These are phyloP conservation scores for Globisporangium solare DNA, from an alignment of 352 stramenopile species.

Conservation along the genomic window DNA sequence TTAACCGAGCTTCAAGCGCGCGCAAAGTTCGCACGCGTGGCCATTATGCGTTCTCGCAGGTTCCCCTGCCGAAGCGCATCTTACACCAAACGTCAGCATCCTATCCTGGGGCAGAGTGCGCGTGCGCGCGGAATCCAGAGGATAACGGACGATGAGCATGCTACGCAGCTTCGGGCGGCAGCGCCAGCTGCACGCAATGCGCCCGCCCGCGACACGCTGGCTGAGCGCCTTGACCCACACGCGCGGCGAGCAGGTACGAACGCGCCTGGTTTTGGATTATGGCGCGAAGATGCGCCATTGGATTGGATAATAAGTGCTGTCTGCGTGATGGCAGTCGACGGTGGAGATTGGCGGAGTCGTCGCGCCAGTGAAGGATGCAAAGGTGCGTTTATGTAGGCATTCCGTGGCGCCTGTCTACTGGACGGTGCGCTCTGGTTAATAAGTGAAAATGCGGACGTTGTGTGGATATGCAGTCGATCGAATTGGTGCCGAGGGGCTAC, in stretches of 20 bases:
- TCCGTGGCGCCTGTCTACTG: not conserved
- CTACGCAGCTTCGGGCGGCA: conserved; percentile 5
- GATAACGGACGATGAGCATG: not conserved
- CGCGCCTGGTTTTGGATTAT: not conserved
- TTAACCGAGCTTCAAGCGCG: too few species aligned
- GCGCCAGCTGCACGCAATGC: conserved; percentile 5
- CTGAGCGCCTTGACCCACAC: not conserved
- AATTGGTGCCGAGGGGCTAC: conserved; percentile 60
- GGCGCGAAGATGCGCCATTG: too few species aligned
- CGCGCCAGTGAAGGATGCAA: conserved; percentile 24
- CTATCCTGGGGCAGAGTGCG: too few species aligned
- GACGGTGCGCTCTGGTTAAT: not conserved
- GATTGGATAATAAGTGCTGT: too few species aligned
- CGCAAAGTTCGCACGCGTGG: too few species aligned
- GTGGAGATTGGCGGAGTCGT: conserved; percentile 61
- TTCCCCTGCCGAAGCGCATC: too few species aligned
- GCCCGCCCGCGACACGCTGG: conserved; percentile 1
- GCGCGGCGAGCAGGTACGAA: conserved; percentile 2
- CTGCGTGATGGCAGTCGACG: conserved; percentile 14
- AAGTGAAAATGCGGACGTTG: not conserved
- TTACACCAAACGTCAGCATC: too few species aligned
- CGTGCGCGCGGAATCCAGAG: too few species aligned
- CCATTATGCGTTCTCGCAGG: too few species aligned
- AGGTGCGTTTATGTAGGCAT: conserved; percentile 14
- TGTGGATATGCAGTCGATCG: conserved; percentile 22